These are phyloP conservation scores for Exserohilum turcica DNA, from an alignment of 2,329 filamentous ascomycete genomes.

Conservation along the genomic window DNA sequence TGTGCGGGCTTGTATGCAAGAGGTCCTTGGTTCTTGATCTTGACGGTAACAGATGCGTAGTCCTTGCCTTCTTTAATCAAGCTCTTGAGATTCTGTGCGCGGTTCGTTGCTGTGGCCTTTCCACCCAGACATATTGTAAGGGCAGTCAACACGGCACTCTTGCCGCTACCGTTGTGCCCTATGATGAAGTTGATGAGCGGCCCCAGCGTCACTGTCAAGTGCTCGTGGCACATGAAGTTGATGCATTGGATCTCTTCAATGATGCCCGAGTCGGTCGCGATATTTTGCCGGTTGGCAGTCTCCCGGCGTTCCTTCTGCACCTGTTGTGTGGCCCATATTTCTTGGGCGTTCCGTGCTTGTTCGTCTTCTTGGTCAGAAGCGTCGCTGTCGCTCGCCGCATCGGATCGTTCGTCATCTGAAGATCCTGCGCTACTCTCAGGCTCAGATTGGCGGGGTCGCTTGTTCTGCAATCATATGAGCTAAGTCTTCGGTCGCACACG, in stretches of 20 bases:
- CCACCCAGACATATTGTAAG: slow-evolving; percentile 93
- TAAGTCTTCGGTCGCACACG: neutral
- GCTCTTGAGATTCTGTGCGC: slow-evolving; percentile 84
- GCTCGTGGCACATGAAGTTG: slow-evolving; percentile 96
- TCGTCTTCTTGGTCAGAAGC: slow-evolving; percentile 25
- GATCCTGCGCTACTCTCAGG: slow-evolving; percentile 28
- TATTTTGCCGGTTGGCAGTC: slow-evolving; percentile 57
- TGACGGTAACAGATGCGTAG: slow-evolving; percentile 72
- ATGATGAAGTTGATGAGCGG: slow-evolving; percentile 98
- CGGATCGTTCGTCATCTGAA: slow-evolving; percentile 17
- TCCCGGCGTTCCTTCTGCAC: slow-evolving; percentile 33
- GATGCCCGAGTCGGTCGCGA: slow-evolving; percentile 80
- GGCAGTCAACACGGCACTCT: slow-evolving; percentile 92
- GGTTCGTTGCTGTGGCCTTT: slow-evolving; percentile 90
- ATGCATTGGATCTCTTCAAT: slow-evolving; percentile 84
- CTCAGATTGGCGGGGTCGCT: slow-evolving; percentile 37
- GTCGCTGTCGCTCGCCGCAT: slow-evolving; percentile 14
- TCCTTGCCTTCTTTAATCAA: slow-evolving; percentile 91
- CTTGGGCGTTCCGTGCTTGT: slow-evolving; percentile 24
- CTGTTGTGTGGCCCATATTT: slow-evolving; percentile 37
- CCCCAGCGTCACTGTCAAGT: slow-evolving; percentile 81
- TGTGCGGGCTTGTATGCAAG: slow-evolving; percentile 82
- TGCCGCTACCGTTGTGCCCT: slow-evolving; percentile 95
- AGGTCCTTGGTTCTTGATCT: slow-evolving; percentile 86
- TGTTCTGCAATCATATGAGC: slow-evolving; percentile 33